A percentile compares a stretch with the other conserved stretches of the same genome.
These are phyloP conservation scores for Acorus calamus DNA, from an alignment of 106 monocot species.

Conservation along the genomic window DNA sequence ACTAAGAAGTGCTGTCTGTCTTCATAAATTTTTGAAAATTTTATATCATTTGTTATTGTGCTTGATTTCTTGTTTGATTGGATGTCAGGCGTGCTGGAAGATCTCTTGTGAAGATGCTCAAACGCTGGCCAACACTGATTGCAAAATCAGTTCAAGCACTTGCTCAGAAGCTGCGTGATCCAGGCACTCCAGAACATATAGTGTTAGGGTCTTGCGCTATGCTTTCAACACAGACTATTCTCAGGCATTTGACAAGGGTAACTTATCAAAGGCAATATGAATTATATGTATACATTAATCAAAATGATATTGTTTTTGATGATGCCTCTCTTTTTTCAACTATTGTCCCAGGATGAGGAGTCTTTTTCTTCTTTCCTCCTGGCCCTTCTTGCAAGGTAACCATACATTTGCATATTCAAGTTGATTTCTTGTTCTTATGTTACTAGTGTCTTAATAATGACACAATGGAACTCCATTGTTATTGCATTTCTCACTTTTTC, in stretches of 20 bases:
- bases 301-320: neutral
- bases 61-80: constrained; percentile 13
- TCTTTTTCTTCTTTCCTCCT: constrained; percentile 72
- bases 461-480: constrained; percentile 1
- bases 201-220: constrained; percentile 77
- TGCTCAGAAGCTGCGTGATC: constrained; percentile 47
- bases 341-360: constrained; percentile 38
- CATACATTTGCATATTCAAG: neutral
- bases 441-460: neutral
- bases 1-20: neutral
- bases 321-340: constrained; percentile 1
- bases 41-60: neutral
- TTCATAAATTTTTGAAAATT: neutral
- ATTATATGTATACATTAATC: neutral
- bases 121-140: constrained; percentile 77
- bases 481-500: neutral
- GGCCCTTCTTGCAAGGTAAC: constrained; percentile 86
- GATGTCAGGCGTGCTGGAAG: constrained; percentile 56
- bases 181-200: constrained; percentile 65
- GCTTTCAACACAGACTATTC: constrained; percentile 60
- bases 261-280: neutral
- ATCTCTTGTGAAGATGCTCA: constrained; percentile 63
- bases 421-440: neutral
- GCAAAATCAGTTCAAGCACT: constrained; percentile 54
- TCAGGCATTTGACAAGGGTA: constrained; percentile 81